Evolutionary conservation across 2,329 filamentous ascomycete species (phyloP), one percentile per base, ranked within the genome.

Genomic region (Penicillium polonicum): DNA sequence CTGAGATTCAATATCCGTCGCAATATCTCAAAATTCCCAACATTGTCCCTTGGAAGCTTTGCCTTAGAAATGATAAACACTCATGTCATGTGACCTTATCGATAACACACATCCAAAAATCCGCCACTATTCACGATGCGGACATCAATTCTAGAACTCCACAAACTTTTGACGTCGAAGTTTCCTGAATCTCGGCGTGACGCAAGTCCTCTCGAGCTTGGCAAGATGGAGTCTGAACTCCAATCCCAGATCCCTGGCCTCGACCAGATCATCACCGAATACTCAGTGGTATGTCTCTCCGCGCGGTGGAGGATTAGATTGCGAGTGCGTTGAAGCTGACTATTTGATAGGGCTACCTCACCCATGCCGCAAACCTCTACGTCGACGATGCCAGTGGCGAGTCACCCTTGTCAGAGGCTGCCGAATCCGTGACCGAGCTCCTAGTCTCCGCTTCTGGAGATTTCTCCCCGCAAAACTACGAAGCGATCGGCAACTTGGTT

Each of bases 381-480:
- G 82, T 86, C 60, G 85, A 87, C 51, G 92, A 95, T 63, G 78
- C 84, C 39, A 81, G 84, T 62, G 86, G 80, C n/a, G 79, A 83
- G 55, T 91, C 90, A 4, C 92, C 92, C 12, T 80, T 99, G 58
- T 83, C 85, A 60, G 92, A 97, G 74, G 94, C 94, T 49, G 91
- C 92, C 48, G 82, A 86, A 38, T 84, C 89, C 57, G 88, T 99
- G 64, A 92, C 90, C n/a, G 89, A 93, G 68, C 83, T 99, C 61
- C 84, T 99, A 43, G 77, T 97, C 53, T 97, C 94, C 43, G 94
- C 94, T n/a, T 95, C 93, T 4, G 94, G 93, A 48, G 86, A 93
- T 66, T 82, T 89, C 51, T 89, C 88, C 48, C 73, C 82, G 36
- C 80, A 88, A 64, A 87, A 91, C 72, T 87, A 93, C 78, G 83